Conservation (phyloP, 805 yeast species). For the Deakozyma indianensis region DNA sequence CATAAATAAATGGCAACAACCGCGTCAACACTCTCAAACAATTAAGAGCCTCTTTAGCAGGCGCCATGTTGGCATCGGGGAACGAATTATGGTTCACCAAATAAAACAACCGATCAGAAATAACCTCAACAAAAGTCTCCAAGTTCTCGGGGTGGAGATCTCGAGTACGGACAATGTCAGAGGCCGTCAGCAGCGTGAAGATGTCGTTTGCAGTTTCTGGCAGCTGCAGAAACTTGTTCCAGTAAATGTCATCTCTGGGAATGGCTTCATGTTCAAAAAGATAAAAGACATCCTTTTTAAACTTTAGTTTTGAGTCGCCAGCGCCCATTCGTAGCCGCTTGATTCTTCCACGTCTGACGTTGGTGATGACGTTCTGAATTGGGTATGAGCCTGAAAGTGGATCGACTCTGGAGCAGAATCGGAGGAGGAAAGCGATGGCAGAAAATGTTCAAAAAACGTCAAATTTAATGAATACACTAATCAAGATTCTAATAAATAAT, state of each 20-base stretch:
- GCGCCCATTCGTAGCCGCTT: no score
- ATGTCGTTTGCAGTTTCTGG: constrained; percentile 44
- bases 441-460: no score
- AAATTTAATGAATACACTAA: no score
- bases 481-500: no score
- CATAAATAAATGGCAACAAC: constrained; percentile 54
- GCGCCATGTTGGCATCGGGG: constrained; percentile 14
- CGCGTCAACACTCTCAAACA: constrained; percentile 52
- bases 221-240: constrained; percentile 28
- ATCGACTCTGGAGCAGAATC: no score
- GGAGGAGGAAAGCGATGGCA: no score
- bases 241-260: constrained; percentile 21
- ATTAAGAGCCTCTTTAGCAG: constrained; percentile 32
- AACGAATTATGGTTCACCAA: constrained; percentile 16
- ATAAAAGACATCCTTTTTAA: constrained; percentile 45
- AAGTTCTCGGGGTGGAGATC: constrained; percentile 46
- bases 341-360: no score
- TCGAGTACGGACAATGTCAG: constrained; percentile 46
- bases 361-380: no score
- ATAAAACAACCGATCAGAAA: constrained; percentile 22
- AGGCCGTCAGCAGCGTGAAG: constrained; percentile 37
- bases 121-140: constrained; percentile 32
- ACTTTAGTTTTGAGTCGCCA: constrained; percentile 50
- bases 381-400: no score
- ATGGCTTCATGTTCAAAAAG: constrained; percentile 24